These are phyloP conservation scores for Coemansia erecta DNA, from an alignment of 192 early-diverging fungal genomes.

Conservation along the genomic window DNA sequence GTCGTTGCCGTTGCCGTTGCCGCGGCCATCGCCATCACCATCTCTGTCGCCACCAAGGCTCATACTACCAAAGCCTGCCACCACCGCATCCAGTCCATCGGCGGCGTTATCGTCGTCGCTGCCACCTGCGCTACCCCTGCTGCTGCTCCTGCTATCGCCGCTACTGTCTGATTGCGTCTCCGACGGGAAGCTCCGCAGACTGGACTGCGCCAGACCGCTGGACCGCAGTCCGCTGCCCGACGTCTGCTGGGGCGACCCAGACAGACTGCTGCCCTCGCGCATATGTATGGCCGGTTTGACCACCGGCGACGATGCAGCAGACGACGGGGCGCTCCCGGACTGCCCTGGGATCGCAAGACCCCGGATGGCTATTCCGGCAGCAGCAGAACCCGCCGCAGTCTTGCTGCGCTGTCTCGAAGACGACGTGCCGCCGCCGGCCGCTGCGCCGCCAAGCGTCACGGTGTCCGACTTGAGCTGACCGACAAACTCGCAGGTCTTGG, in stretches of 20 bases:
- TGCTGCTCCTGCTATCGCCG: no score
- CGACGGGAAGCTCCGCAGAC: conserved; percentile 19
- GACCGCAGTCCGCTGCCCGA: conserved; percentile 8
- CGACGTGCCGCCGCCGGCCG: conserved; percentile 5
- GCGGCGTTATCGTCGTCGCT: background rate
- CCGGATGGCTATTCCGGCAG: background rate
- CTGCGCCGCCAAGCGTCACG: conserved; percentile 39
- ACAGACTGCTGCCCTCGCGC: conserved; percentile 5
- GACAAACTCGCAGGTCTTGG: conserved; percentile 54
- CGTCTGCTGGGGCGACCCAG: conserved; percentile 2
- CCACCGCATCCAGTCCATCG: background rate
- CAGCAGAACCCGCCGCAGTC: conserved; percentile 9
- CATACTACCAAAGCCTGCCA: conserved; percentile 6
- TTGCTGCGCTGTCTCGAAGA: conserved; percentile 24
- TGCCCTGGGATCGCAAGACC: background rate
- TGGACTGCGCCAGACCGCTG: conserved; percentile 17
- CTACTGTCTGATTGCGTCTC: conserved; percentile 8
- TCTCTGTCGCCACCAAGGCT: conserved; percentile 5
- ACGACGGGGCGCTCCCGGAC: conserved; percentile 13
- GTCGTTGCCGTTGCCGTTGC: background rate
- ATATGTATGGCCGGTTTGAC: conserved; percentile 12
- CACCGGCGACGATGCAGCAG: conserved; percentile 21
- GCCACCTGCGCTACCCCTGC: no score
- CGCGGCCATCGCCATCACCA: background rate
- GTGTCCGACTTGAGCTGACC: conserved; percentile 47